These are phyloP conservation scores for Elaeis oleifera DNA, from an alignment of 202 grass and related monocot species.

Conservation along the genomic window DNA sequence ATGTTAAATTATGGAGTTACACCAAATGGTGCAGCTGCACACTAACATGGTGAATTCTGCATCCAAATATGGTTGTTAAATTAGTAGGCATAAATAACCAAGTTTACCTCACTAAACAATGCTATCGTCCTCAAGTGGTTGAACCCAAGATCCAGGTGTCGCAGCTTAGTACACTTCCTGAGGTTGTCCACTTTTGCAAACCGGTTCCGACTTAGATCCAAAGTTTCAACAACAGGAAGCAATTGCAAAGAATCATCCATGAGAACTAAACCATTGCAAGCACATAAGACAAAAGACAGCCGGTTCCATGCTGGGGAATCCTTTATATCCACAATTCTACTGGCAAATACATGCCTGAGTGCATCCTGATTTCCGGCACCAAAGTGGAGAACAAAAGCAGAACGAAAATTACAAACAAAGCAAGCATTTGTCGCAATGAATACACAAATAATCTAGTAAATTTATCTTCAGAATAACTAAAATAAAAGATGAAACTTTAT, in stretches of 20 bases:
- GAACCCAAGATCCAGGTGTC: constrained; percentile 81
- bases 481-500: no score
- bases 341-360: constrained; percentile 88
- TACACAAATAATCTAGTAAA: no score
- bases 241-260: constrained; percentile 97
- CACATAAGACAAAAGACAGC: constrained; percentile 81
- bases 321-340: constrained; percentile 89
- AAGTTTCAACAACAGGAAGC: constrained; percentile 64
- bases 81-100: not conserved
- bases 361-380: constrained; percentile 50
- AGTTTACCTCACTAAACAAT: constrained; percentile 57
- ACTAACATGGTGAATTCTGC: no score
- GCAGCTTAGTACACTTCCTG: constrained; percentile 62
- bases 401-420: not conserved
- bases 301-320: constrained; percentile 73
- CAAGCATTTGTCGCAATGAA: no score
- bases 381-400: constrained; percentile 17
- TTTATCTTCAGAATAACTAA: no score
- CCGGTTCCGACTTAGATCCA: constrained; percentile 79
- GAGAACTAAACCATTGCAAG: constrained; percentile 71
- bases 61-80: no score
- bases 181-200: constrained; percentile 94
- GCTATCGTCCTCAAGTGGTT: constrained; percentile 73
- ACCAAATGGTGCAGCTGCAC: no score
- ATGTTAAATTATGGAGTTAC: no score